Base-by-base conservation (phyloP, 2,329 filamentous ascomycete genomes). In the Hypoxylon sp. region DNA sequence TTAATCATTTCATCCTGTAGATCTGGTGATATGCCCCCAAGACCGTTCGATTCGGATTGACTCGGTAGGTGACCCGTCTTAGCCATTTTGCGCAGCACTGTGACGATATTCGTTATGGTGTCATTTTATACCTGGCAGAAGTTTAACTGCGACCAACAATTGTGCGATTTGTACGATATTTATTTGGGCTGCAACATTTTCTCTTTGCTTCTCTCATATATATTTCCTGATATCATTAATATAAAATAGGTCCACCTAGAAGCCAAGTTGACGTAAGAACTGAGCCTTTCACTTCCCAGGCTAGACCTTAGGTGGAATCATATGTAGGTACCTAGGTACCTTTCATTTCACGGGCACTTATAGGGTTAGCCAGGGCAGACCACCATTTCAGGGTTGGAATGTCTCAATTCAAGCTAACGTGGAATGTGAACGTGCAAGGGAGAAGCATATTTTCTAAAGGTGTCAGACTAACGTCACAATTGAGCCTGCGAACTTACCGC, bases 1-100 rank as follows among this genome's bases (percentile, higher is more conserved):
- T 55, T 47, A 39, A 31, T 52, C 42, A 57, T 32, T 21, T 46
- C 37, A 7, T 51, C 29, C 21, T 10, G 46, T 4, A 57, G 37
- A 24, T 35, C 24, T 44, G 24, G 27, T 35, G 35, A 27, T 44
- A 39, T 39, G 37, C 15, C 37, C 37, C 17, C n/a, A 13, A 39
- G 37, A 17, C 4, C n/a, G 7, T 39, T 39, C n/a, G 37, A 17
- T 39, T 17, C 6, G 5, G 15, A 7, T 39, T 39, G 37, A 17
- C n/a, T n/a, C 31, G 32, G 35, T 17, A 37, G 15, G 8, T 58
- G 24, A 32, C 46, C 19, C 10, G 17, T 19, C 24, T n/a, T 21
- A n/a, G 46, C 46, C 46, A 61, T 61, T 39, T 44, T 21, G 4
- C 6, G 39, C 19, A 19, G 39, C 17, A 19, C 6, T 44, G n/a